Evolutionary conservation across 106 monocot genomes (phyloP).

Genomic region (Gastrodia elata): DNA sequence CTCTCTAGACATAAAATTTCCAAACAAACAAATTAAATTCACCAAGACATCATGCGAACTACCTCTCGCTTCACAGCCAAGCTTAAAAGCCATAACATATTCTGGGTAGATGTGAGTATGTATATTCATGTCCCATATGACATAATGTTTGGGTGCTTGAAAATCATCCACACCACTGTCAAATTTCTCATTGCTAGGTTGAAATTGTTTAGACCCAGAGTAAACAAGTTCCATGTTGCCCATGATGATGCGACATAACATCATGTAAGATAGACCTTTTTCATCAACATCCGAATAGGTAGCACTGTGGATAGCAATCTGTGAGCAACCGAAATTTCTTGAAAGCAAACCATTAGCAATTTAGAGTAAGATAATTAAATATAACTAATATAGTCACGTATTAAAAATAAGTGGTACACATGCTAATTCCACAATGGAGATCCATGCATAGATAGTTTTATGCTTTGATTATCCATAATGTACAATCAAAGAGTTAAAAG

Average conservation of each 20-base stretch:
- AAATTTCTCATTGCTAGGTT: slow-evolving; percentile 46
- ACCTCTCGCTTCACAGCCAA: slow-evolving; percentile 57
- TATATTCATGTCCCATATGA: slow-evolving; percentile 55
- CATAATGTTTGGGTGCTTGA: slow-evolving; percentile 59
- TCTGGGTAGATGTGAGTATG: slow-evolving; percentile 59
- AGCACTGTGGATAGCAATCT: slow-evolving; percentile 42
- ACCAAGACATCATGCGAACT: slow-evolving; percentile 3
- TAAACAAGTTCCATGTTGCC: slow-evolving; percentile 57
- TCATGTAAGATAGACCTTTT: slow-evolving; percentile 52
- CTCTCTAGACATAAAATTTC: background rate
- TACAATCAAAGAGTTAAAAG: slow-evolving; percentile 3
- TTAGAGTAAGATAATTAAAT: background rate
- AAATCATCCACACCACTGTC: slow-evolving; percentile 72
- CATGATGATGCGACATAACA: slow-evolving; percentile 75
- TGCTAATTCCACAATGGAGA: background rate
- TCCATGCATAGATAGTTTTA: background rate
- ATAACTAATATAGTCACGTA: background rate
- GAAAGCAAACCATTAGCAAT: slow-evolving; percentile 13
- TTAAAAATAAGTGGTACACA: background rate
- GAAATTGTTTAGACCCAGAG: slow-evolving; percentile 45
- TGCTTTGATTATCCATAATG: background rate
- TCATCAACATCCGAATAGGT: slow-evolving; percentile 61
- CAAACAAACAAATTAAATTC: background rate
- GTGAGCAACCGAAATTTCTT: slow-evolving; percentile 17
- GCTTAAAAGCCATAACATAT: slow-evolving; percentile 47